Base-by-base conservation (phyloP, 1,284 basidiomycete species). In the Leccinum colubrinum region DNA sequence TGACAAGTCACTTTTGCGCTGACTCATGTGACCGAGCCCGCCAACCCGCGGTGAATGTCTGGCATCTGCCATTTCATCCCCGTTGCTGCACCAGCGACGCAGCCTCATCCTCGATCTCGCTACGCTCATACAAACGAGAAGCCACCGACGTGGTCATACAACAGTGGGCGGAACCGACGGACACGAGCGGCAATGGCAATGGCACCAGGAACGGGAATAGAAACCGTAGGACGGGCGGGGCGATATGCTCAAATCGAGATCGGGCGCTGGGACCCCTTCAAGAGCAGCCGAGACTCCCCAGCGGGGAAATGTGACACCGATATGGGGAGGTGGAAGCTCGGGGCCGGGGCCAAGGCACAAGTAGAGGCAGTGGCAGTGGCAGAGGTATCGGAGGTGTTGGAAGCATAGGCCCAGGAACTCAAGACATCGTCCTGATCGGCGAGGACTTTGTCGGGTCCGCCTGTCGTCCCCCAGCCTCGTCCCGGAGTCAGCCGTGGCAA, bases 251-350 rank as follows among this genome's bases (percentile, higher is more conserved):
- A 30, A 30, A 30, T 30, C 30, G 30, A 30, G 30, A 30, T 30
- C 30, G 30, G 30, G 30, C 30, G 30, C 30, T 30, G 30, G 30
- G 30, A 35, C 33, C 33, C 89, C 1, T 90, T 89, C 61, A 30
- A 30, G 30, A 30, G 30, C 30, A 50, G 22, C 9, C 4, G 41
- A 51, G 35, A 63, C 41, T 54, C 54, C 65, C 25, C 41, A 60
- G 11, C 60, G 67, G 0, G 71, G 72, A 12, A 15, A 39, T 35
- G 41, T 5, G 25, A 63, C 63, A 3, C 60, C 68, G 3, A 62
- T 66, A 54, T 71, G 73, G 2, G 60, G 67, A 30, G 70, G 71
- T n/a, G 25, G 22, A 14, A 20, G 17, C 17, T 20, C 43, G 5
- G 43, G 17, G 43, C 43, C 43, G 8, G 43, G n/a, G 43, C 9